Evolutionary conservation across 306 rosid species (phyloP), one percentile per base, ranked within the genome.

Genomic region (Trifolium fragiferum): DNA sequence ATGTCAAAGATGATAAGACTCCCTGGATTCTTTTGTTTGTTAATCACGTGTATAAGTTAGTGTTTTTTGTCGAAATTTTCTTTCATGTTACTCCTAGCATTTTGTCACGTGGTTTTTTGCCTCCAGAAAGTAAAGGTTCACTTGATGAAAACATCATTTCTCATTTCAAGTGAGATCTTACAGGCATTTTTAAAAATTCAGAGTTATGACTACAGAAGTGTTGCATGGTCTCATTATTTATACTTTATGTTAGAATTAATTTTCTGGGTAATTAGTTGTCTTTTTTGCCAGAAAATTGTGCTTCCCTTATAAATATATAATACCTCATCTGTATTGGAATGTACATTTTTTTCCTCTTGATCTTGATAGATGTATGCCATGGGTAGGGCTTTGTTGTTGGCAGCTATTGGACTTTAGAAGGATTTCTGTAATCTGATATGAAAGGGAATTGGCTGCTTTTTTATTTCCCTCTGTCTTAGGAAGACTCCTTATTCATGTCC

Each of bases 401-500:
- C 18, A 25, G 68, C 58, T n/a, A 27, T 58, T 35, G 20, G 43
- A 59, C 14, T 73, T 73, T 58, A 3, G 40, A 30, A 35, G 21
- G 35, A 20, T 23, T 70, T 54, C 53, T 32, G 44, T 53, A 35
- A 54, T 70, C 51, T 54, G 51, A 37, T 20, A 37, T 53, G 35
- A 19, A 70, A 33, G 60, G 30, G 15, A 54, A 54, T 51, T 51
- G 7, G 16, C 27, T n/a, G n/a, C 19, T 40, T 68, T 13, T 44
- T 4, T 3, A 7, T 32, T 11, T 18, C 33, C 49, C 47, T 3
- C 9, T 35, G 18, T 55, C 37, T 19, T 61, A 14, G 53, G 53
- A 54, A 47, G 54, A 55, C 59, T 58, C 68, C 33, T n/a, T 60
- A 43, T 73, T 25, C 46, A 64, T 60, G 33, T 33, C 35, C 47